A percentile compares a stretch with the other conserved stretches of the same genome.
Conservation (phyloP, 208 protist species). For the Polymyxa betae region DNA sequence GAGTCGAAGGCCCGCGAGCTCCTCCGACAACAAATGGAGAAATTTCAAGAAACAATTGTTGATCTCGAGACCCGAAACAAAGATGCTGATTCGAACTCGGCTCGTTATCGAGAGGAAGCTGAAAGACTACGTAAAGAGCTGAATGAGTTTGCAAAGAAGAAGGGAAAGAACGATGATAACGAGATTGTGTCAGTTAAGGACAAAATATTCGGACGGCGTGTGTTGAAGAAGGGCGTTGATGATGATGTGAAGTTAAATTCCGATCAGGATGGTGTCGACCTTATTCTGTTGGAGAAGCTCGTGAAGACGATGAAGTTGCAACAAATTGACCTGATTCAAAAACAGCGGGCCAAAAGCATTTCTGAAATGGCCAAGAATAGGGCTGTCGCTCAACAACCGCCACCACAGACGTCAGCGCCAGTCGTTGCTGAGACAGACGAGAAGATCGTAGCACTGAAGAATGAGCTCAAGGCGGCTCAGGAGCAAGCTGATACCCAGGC, state of each 20-base stretch:
- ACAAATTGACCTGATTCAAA: background rate
- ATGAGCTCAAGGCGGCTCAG: slow-evolving; percentile 1
- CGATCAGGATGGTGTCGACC: background rate
- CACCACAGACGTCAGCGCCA: background rate
- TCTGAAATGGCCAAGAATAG: background rate
- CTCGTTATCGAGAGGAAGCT: too few relatives aligned
- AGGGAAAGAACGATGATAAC: too few relatives aligned
- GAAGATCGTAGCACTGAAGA: slow-evolving; percentile 1
- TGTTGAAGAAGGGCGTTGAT: too few relatives aligned
- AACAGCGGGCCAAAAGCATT: background rate
- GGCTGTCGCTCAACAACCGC: background rate
- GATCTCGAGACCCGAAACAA: too few relatives aligned
- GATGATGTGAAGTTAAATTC: background rate
- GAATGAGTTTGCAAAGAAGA: too few relatives aligned
- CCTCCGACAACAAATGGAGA: background rate
- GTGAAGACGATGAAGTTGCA: background rate
- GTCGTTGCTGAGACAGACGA: background rate
- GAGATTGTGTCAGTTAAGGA: too few relatives aligned
- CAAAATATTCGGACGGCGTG: too few relatives aligned
- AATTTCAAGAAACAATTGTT: too few relatives aligned
- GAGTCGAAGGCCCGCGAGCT: background rate
- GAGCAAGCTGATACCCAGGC: background rate
- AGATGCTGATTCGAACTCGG: too few relatives aligned
- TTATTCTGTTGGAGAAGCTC: slow-evolving; percentile 2
- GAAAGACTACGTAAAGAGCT: too few relatives aligned